Conservation (phyloP, 768 basidiomycete species). For the Mycena haematopus region DNA sequence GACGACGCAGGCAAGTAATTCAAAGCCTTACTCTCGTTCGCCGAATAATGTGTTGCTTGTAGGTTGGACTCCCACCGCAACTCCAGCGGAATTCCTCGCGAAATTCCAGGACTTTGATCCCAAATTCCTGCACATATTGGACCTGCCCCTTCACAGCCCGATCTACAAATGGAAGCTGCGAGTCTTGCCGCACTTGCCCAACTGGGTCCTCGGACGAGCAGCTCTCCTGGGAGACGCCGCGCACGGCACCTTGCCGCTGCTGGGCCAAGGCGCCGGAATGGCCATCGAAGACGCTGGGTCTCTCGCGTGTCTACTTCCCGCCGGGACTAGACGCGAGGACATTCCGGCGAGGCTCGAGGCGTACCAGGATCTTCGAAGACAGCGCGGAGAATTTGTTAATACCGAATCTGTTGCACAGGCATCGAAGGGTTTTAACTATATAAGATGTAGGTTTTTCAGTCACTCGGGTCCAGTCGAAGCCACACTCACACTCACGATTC, state of each 20-base stretch:
- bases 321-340: not conserved
- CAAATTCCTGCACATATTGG: not conserved
- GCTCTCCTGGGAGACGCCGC: not conserved
- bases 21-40: not conserved
- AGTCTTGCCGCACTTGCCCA: not conserved
- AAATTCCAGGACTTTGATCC: not conserved
- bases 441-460: not conserved
- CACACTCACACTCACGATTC: too few species aligned
- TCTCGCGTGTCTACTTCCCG: not conserved
- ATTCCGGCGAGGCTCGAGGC: not conserved
- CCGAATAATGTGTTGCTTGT: not conserved
- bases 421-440: not conserved
- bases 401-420: not conserved
- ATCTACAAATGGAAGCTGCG: not conserved
- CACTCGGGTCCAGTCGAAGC: not conserved
- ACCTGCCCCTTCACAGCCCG: not conserved
- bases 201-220: not conserved
- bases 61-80: not conserved
- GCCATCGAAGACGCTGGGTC: not conserved
- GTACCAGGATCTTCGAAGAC: not conserved
- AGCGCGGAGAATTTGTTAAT: not conserved
- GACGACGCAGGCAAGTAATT: not conserved
- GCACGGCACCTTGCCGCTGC: not conserved
- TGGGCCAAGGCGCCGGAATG: not conserved
- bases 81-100: not conserved